Evolutionary conservation across 495 filamentous ascomycete species (phyloP).

Genomic region (Letharia lupina): DNA sequence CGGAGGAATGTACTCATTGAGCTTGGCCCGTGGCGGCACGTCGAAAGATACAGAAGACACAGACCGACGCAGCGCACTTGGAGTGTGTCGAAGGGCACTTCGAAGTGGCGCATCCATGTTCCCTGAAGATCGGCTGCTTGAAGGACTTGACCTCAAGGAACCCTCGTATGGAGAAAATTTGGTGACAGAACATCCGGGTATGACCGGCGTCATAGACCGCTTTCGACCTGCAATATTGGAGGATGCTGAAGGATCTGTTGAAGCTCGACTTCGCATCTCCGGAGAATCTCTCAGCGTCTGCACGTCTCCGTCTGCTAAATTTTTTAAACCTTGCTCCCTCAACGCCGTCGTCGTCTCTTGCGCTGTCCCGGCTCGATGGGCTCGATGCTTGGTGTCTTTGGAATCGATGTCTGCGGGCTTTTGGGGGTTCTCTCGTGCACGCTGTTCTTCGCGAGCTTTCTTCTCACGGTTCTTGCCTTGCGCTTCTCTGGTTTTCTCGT

Average conservation of each 20-base stretch:
- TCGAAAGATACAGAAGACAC: conserved; percentile 13
- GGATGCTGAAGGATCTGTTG: conserved; percentile 7
- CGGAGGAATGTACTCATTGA: background rate
- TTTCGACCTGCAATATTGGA: background rate
- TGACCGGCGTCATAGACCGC: conserved; percentile 18
- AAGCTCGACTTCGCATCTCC: conserved; percentile 1
- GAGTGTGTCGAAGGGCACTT: conserved; percentile 17
- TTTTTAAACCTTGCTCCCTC: background rate
- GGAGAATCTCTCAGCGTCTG: background rate
- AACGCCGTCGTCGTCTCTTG: background rate
- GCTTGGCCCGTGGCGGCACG: background rate
- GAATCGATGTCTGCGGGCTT: background rate
- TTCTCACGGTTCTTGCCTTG: background rate
- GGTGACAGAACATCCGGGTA: conserved; percentile 9
- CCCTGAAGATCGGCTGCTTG: conserved; percentile 8
- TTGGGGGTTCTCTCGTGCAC: background rate
- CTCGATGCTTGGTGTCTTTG: background rate
- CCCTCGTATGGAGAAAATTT: background rate
- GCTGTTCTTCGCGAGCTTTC: background rate
- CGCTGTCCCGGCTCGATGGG: background rate
- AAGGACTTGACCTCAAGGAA: conserved; percentile 12
- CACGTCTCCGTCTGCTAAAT: background rate
- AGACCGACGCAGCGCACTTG: conserved; percentile 18
- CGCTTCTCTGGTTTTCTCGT: background rate
- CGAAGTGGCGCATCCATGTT: conserved; percentile 13